Evolutionary conservation across 1,284 basidiomycete species (phyloP).

Genomic region (Trichosporon ovoides): DNA sequence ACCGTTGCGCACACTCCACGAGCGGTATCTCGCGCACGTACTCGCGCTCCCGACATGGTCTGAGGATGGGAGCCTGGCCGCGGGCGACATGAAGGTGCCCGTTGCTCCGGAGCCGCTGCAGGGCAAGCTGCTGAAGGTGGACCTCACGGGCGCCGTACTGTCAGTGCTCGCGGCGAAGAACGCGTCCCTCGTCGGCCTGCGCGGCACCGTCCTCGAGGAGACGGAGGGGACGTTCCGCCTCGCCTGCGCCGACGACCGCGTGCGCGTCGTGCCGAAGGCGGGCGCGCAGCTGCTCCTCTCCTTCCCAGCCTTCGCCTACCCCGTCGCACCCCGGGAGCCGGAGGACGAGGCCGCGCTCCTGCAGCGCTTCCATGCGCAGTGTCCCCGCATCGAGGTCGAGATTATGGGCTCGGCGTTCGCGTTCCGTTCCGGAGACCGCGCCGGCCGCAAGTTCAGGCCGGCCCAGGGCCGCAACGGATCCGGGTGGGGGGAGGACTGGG

Average conservation of each 20-base stretch:
- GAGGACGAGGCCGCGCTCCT: constrained; percentile 20
- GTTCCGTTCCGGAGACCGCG: constrained; percentile 48
- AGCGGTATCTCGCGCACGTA: constrained; percentile 34
- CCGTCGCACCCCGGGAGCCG: constrained; percentile 8
- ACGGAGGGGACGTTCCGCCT: constrained; percentile 50
- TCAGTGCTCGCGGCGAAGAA: constrained; percentile 32
- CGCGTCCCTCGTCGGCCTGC: constrained; percentile 36
- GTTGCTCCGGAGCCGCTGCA: constrained; percentile 35
- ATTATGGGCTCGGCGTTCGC: constrained; percentile 48
- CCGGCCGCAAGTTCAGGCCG: constrained; percentile 49
- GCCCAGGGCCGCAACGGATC: constrained; percentile 37
- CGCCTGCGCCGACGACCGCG: constrained; percentile 30
- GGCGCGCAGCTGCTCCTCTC: constrained; percentile 46
- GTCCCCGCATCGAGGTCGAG: constrained; percentile 43
- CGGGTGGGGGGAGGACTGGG: constrained; percentile 46
- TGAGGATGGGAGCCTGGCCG: too few species aligned
- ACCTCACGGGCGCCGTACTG: constrained; percentile 49
- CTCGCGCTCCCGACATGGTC: constrained; percentile 23
- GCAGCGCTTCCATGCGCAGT: constrained; percentile 2
- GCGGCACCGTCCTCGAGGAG: constrained; percentile 51
- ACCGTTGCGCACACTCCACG: constrained; percentile 43
- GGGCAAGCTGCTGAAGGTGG: constrained; percentile 50
- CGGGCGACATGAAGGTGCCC: neutral
- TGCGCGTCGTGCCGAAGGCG: constrained; percentile 49
- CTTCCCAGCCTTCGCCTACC: constrained; percentile 43